Percentiles rank a stretch among this genome's conserved stretches.
phyloP scores from a whole-genome alignment of 345 rosid genomes.

The Gossypium sturtianum region DNA sequence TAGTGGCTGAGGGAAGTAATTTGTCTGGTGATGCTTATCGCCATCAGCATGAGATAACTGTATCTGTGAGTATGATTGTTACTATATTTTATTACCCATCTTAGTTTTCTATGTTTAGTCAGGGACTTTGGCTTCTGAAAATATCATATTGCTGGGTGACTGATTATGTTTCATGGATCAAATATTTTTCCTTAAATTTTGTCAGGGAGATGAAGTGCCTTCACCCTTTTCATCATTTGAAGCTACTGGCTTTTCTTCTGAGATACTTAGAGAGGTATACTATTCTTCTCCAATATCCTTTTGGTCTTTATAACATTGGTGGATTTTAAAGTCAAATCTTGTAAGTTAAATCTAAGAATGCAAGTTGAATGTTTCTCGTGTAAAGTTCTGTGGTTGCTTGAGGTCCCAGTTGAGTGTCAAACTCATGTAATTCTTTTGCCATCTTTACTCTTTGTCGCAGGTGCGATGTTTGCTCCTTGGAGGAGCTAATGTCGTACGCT shows the following conservation, averaged over 20 bases:
- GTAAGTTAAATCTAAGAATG: background rate
- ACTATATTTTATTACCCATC: background rate
- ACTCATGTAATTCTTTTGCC: slow-evolving; percentile 49
- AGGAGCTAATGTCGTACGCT: slow-evolving; percentile 99
- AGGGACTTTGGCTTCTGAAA: background rate
- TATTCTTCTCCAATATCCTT: slow-evolving; percentile 11
- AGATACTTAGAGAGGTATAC: slow-evolving; percentile 89
- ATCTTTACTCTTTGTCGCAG: slow-evolving; percentile 91
- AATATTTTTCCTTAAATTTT: background rate
- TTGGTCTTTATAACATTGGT: background rate
- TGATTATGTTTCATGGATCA: background rate
- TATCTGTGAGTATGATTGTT: slow-evolving; percentile 48
- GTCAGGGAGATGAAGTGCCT: slow-evolving; percentile 78
- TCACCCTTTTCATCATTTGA: slow-evolving; percentile 76
- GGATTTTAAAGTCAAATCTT: slow-evolving; percentile 1
- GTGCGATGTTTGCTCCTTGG: slow-evolving; percentile 98
- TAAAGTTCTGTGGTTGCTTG: slow-evolving; percentile 31
- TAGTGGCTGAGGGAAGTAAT: slow-evolving; percentile 34
- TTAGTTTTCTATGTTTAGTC: background rate
- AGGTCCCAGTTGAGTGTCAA: slow-evolving; percentile 52
- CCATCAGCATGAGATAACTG: slow-evolving; percentile 77
- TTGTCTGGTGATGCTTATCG: slow-evolving; percentile 68
- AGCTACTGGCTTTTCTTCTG: slow-evolving; percentile 75
- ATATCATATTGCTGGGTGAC: background rate
- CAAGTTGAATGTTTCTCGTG: slow-evolving; percentile 14